Percentiles rank a stretch among this genome's conserved stretches.
phyloP scores from a whole-genome alignment of 2,329 filamentous ascomycete species.

The Knoxdaviesia capensis region DNA sequence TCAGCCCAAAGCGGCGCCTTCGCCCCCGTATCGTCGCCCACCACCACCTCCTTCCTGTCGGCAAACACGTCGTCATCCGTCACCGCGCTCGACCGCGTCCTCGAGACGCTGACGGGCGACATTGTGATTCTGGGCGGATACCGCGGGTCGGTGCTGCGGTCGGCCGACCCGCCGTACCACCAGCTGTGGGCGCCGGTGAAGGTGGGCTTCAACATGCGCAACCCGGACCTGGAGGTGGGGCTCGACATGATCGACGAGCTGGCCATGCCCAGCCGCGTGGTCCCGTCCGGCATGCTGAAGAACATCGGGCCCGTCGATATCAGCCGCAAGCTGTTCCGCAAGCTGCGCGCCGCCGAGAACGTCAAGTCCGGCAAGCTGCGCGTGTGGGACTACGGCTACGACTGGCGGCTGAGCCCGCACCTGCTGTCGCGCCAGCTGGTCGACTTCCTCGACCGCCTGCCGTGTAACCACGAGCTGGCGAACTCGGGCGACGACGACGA shows the following conservation, averaged over 20 bases:
- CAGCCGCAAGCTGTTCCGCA: conserved; percentile 61
- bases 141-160: conserved; percentile 72
- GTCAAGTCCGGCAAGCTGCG: conserved; percentile 49
- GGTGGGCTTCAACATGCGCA: conserved; percentile 75
- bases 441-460: conserved; percentile 50
- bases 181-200: conserved; percentile 91
- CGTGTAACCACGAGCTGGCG: conserved; percentile 38
- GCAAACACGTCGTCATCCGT: conserved; percentile 1
- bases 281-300: conserved; percentile 72
- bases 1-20: too few species aligned
- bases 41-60: background rate
- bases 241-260: conserved; percentile 67
- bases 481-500: too few species aligned
- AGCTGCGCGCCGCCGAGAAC: conserved; percentile 55
- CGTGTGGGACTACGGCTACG: conserved; percentile 82
- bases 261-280: conserved; percentile 62
- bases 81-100: conserved; percentile 26
- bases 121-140: conserved; percentile 81
- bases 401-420: conserved; percentile 77
- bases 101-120: conserved; percentile 61
- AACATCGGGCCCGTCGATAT: conserved; percentile 87
- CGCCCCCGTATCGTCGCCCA: background rate
- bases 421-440: conserved; percentile 53
- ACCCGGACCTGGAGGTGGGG: conserved; percentile 78
- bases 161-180: conserved; percentile 61